Evolutionary conservation across 2,329 filamentous ascomycete species (phyloP).

Genomic region (Xylaria hypoxylon): DNA sequence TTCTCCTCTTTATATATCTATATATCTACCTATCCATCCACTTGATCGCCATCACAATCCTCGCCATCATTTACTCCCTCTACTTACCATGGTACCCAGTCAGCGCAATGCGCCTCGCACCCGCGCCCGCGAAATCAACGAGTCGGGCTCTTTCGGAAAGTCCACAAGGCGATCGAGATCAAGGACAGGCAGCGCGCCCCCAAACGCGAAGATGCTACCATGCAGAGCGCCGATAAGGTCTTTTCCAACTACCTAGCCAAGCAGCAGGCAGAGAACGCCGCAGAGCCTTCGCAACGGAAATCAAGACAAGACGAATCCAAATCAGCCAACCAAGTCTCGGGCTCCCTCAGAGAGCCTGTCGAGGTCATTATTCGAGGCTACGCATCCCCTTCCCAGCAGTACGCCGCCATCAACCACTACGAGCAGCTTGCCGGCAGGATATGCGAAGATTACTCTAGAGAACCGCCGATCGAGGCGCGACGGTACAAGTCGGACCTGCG

Average conservation of each 20-base stretch:
- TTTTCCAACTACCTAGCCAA: constrained; percentile 69
- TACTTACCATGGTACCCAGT: constrained; percentile 48
- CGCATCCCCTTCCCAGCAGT: constrained; percentile 72
- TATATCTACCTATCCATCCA: not conserved
- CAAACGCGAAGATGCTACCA: constrained; percentile 70
- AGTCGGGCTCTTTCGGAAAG: constrained; percentile 74
- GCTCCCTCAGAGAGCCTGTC: constrained; percentile 60
- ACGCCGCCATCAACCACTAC: constrained; percentile 89
- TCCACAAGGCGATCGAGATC: constrained; percentile 73
- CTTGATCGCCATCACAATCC: not conserved
- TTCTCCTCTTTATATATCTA: not conserved
- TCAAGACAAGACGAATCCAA: constrained; percentile 54
- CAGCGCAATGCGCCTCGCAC: constrained; percentile 61
- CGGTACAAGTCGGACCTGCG: constrained; percentile 80
- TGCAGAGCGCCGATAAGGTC: constrained; percentile 70
- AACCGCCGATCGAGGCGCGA: constrained; percentile 76
- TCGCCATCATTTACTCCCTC: constrained; percentile 1
- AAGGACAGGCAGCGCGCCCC: constrained; percentile 68
- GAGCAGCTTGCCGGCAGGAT: constrained; percentile 87
- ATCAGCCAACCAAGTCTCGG: constrained; percentile 45
- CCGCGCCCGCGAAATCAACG: constrained; percentile 63
- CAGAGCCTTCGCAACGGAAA: constrained; percentile 49
- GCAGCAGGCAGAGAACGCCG: constrained; percentile 53
- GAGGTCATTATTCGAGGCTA: constrained; percentile 91
- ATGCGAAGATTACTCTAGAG: constrained; percentile 92